Evolutionary conservation across 2,329 filamentous ascomycete species (phyloP), one percentile per base, ranked within the genome.

Genomic region (Neofusicoccum sp.): DNA sequence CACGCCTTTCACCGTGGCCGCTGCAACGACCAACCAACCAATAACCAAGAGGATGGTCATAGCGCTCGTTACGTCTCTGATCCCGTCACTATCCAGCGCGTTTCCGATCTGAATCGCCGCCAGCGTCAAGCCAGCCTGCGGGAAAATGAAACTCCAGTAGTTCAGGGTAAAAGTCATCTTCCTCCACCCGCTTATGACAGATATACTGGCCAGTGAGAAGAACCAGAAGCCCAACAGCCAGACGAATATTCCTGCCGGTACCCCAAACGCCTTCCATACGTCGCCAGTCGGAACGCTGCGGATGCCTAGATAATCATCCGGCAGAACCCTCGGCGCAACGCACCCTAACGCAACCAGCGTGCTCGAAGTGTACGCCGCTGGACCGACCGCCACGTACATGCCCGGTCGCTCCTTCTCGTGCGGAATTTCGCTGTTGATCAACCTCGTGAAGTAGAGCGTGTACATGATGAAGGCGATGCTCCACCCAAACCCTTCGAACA

Each of bases 101-200:
- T 78, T 77, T 2, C 82, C 86, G 47, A 87, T 74, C 12, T 82
- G 76, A 41, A 88, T 84, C 3, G 81, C 81, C 0, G 84, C 82
- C 40, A 88, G 75, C 1, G 83, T 84, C 56, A 88, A 82, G 0
- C 86, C 86, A 1, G 82, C 84, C 62, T 88, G 88, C 5, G 86
- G 86, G 67, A 88, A 89, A 34, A 89, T 81, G 70, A 87, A 86
- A 5, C 84, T 84, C 80, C 83, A 87, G 85, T 85, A 89, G 68
- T 73, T 78, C 28, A 83, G 69, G 6, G 79, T 77, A 68, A 83
- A 83, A 1, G 65, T 65, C 68, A 81, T 83, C 11, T 75, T 71
- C 14, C 74, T 69, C 8, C 71, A 63, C 34, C 75, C 72, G 16
- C 73, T 31, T 61, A 78, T n/a, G 8, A 78, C 70, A 2, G 72